Evolutionary conservation across 2,329 filamentous ascomycete genomes (phyloP).

Genomic region (Exserohilum turcica): DNA sequence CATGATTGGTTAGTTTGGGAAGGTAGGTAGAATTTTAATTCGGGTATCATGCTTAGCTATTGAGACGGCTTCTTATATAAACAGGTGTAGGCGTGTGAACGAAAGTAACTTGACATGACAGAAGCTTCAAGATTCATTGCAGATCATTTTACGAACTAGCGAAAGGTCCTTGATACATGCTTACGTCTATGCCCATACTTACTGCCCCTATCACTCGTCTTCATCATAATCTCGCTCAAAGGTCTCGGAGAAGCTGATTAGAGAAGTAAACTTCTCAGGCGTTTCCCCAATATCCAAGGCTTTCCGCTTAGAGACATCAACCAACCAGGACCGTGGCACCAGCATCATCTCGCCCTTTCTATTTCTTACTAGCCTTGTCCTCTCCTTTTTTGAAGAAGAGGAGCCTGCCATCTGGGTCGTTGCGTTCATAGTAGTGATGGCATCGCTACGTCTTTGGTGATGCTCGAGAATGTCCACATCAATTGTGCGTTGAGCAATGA

Average conservation of each 20-base stretch:
- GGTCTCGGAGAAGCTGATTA: slow-evolving; percentile 37
- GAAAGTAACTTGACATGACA: not conserved
- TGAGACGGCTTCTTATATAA: not conserved
- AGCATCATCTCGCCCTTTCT: slow-evolving; percentile 24
- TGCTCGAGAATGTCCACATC: slow-evolving; percentile 56
- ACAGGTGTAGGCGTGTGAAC: not conserved
- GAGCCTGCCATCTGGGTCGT: slow-evolving; percentile 9
- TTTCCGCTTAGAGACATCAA: slow-evolving; percentile 13
- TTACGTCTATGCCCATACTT: not conserved
- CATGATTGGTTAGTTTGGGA: too few relatives aligned
- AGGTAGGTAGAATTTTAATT: too few relatives aligned
- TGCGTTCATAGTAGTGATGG: slow-evolving; percentile 14
- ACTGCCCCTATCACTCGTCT: not conserved
- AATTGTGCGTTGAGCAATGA: slow-evolving; percentile 77
- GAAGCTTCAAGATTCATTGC: too few relatives aligned
- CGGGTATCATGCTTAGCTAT: not conserved
- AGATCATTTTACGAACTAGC: not conserved
- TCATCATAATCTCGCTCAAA: slow-evolving; percentile 28
- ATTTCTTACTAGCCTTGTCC: slow-evolving; percentile 27
- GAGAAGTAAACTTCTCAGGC: slow-evolving; percentile 25
- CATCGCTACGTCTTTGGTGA: slow-evolving; percentile 44
- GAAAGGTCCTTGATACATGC: too few relatives aligned
- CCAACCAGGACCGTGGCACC: slow-evolving; percentile 36
- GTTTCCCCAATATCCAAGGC: slow-evolving; percentile 18
- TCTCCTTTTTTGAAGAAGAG: slow-evolving; percentile 18